Percentiles rank a stretch among this genome's conserved stretches.
phyloP scores from a whole-genome alignment of 768 basidiomycete species.

The Tremella mesenterica region DNA sequence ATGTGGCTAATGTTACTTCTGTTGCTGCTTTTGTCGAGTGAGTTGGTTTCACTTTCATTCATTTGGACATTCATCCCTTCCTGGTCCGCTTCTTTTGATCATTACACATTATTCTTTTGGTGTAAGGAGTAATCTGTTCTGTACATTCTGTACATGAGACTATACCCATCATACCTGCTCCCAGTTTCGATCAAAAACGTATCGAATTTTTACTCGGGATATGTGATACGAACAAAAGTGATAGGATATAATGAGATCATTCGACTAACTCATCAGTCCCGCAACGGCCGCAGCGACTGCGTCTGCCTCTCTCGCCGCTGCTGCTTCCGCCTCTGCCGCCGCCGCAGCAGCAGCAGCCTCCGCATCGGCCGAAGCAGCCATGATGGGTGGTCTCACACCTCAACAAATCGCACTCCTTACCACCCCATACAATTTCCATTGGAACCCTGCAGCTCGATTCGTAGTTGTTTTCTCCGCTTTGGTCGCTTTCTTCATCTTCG shows the following conservation, averaged over 20 bases:
- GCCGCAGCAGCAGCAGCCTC: background rate
- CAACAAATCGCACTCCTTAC: conserved; percentile 9
- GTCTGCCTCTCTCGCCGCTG: background rate
- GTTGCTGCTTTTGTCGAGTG: no score
- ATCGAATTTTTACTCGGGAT: no score
- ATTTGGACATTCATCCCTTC: no score
- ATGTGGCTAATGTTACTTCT: conserved; percentile 16
- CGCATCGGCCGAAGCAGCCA: background rate
- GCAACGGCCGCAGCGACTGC: background rate
- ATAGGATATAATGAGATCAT: no score
- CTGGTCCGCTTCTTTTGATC: background rate
- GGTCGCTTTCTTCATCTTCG: background rate
- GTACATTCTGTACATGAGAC: no score
- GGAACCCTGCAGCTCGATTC: conserved; percentile 21
- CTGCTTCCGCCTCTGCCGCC: background rate
- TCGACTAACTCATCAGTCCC: background rate
- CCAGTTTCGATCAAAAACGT: no score
- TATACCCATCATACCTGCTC: no score
- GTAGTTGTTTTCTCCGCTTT: conserved; percentile 15
- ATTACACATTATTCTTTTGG: background rate
- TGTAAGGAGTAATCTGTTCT: no score
- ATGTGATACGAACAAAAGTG: no score
- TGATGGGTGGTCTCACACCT: conserved; percentile 4
- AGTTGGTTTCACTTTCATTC: no score
- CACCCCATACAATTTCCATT: conserved; percentile 11